Percentiles rank a stretch among this genome's conserved stretches.
Evolutionary conservation across 495 filamentous ascomycete species (phyloP).

Genomic region (Emericellopsis terricola): DNA sequence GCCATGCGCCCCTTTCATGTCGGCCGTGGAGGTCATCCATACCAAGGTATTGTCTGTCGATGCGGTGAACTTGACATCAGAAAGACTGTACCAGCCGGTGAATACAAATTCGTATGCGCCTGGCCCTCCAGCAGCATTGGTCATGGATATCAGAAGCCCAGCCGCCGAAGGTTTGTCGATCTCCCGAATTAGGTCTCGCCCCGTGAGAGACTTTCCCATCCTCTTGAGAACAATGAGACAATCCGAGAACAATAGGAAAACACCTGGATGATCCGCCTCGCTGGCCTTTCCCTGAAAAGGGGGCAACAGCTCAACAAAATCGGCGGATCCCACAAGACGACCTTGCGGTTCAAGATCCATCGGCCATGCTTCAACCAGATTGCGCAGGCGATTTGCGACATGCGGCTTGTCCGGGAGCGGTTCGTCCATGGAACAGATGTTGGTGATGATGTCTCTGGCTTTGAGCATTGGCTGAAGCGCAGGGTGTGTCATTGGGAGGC

Average conservation of each 20-base stretch:
- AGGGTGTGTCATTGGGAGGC: slow-evolving; percentile 66
- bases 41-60: slow-evolving; percentile 52
- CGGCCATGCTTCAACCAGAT: slow-evolving; percentile 70
- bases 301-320: slow-evolving; percentile 58
- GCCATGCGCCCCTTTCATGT: slow-evolving; percentile 31
- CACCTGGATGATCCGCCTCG: slow-evolving; percentile 31
- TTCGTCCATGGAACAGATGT: slow-evolving; percentile 81
- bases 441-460: slow-evolving; percentile 78
- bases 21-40: slow-evolving; percentile 47
- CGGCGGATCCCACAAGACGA: slow-evolving; percentile 68
- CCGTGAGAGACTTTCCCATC: slow-evolving; percentile 39
- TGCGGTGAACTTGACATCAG: slow-evolving; percentile 56
- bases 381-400: slow-evolving; percentile 50
- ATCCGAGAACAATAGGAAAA: slow-evolving; percentile 75
- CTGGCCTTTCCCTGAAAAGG: slow-evolving; percentile 34
- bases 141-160: slow-evolving; percentile 34
- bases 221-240: slow-evolving; percentile 62
- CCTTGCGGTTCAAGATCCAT: slow-evolving; percentile 49
- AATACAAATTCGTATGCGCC: slow-evolving; percentile 51
- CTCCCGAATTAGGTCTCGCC: slow-evolving; percentile 64
- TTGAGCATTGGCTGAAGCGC: slow-evolving; percentile 64
- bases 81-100: slow-evolving; percentile 50
- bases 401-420: slow-evolving; percentile 46
- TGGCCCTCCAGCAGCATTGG: slow-evolving; percentile 31
- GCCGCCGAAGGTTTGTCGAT: slow-evolving; percentile 54